These are phyloP conservation scores for Prunella vulgaris DNA, from an alignment of 257 asterid genomes.

Conservation along the genomic window DNA sequence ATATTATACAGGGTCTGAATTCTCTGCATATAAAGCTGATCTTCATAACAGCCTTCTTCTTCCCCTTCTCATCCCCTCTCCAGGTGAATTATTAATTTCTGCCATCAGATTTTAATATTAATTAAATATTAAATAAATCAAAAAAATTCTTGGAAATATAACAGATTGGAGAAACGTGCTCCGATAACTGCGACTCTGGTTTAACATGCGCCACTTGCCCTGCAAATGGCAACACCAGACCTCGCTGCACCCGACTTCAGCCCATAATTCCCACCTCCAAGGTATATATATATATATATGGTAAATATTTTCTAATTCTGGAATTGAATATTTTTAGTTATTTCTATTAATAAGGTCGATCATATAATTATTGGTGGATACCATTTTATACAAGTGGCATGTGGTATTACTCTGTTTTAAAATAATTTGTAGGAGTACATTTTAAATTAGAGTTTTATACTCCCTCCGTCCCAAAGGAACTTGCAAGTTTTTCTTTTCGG, in stretches of 20 bases:
- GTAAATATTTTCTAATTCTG: not conserved
- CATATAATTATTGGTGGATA: too few relatives aligned
- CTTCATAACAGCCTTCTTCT: slow-evolving; percentile 27
- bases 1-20: slow-evolving; percentile 23
- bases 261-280: slow-evolving; percentile 63
- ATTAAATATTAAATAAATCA: not conserved
- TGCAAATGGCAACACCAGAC: slow-evolving; percentile 73
- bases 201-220: slow-evolving; percentile 54
- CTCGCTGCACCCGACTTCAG: slow-evolving; percentile 63
- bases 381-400: too few relatives aligned
- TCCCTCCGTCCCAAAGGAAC: too few relatives aligned
- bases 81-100: slow-evolving; percentile 36
- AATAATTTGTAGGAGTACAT: too few relatives aligned
- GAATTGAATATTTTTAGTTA: too few relatives aligned
- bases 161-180: slow-evolving; percentile 82
- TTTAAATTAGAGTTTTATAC: too few relatives aligned
- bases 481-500: too few relatives aligned
- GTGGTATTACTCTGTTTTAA: too few relatives aligned
- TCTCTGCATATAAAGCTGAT: slow-evolving; percentile 24
- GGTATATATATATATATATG: slow-evolving; percentile 35
- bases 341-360: too few relatives aligned
- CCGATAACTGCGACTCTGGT: slow-evolving; percentile 57
- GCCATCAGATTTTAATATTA: not conserved
- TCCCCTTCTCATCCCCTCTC: slow-evolving; percentile 32
- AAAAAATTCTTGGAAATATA: not conserved